phyloP scores from a whole-genome alignment of 2,329 filamentous ascomycete genomes.

The Sordariomycetes sp. region DNA sequence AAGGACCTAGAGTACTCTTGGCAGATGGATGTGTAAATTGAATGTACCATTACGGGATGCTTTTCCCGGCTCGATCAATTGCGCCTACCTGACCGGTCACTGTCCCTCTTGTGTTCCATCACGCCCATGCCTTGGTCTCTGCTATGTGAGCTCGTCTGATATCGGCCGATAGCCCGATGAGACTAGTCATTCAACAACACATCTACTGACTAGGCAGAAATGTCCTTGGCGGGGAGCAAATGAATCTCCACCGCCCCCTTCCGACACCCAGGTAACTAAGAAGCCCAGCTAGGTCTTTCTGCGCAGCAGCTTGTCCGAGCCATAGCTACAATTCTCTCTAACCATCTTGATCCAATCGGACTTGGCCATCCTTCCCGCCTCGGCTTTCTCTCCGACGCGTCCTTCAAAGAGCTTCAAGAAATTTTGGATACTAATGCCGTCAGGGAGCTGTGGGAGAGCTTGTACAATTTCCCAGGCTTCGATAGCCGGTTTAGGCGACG shows the following conservation, averaged over 20 bases:
- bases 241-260: neutral
- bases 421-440: slow-evolving; percentile 39
- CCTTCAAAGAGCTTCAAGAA: slow-evolving; percentile 40
- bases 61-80: slow-evolving; percentile 3
- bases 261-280: neutral
- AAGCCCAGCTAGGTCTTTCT: slow-evolving; percentile 19
- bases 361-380: slow-evolving; percentile 35
- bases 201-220: neutral
- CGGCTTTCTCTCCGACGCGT: slow-evolving; percentile 31
- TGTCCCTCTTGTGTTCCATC: slow-evolving; percentile 8
- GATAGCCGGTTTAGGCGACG: slow-evolving; percentile 15
- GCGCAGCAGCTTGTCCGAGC: slow-evolving; percentile 36
- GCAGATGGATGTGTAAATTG: slow-evolving; percentile 86
- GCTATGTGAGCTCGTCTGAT: neutral
- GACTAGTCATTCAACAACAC: neutral
- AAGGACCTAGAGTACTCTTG: slow-evolving; percentile 80
- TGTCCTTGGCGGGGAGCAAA: neutral
- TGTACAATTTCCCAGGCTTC: slow-evolving; percentile 40
- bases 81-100: neutral
- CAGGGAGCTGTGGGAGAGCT: slow-evolving; percentile 30
- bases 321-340: slow-evolving; percentile 38
- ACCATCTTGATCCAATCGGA: slow-evolving; percentile 46
- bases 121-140: slow-evolving; percentile 3
- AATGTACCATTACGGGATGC: neutral
- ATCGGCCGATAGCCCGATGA: neutral